These are phyloP conservation scores for Aspergillus novofumigatus DNA, from an alignment of 2,329 filamentous ascomycete species.

Conservation along the genomic window DNA sequence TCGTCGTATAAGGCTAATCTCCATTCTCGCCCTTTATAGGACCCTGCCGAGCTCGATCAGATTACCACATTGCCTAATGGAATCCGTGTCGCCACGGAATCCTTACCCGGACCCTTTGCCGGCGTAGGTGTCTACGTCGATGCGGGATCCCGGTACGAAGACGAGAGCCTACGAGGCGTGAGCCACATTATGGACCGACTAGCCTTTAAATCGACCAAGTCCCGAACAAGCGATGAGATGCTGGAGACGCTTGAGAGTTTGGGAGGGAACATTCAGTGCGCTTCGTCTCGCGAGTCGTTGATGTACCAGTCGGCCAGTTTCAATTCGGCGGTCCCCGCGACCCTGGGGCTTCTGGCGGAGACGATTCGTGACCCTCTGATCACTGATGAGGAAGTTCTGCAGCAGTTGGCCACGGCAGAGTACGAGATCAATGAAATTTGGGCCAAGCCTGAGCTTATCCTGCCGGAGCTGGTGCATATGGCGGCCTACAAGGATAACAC, in stretches of 20 bases:
- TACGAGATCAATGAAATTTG: slow-evolving; percentile 98
- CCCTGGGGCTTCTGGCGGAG: slow-evolving; percentile 81
- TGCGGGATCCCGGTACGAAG: slow-evolving; percentile 91
- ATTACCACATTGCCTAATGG: slow-evolving; percentile 90
- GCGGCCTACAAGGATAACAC: slow-evolving; percentile 96
- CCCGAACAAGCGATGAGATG: slow-evolving; percentile 74
- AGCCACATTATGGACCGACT: slow-evolving; percentile 95
- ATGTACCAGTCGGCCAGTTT: slow-evolving; percentile 99
- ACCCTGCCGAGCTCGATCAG: slow-evolving; percentile 80
- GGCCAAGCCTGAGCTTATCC: slow-evolving; percentile 92
- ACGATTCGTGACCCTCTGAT: slow-evolving; percentile 84
- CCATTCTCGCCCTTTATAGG: slow-evolving; percentile 44
- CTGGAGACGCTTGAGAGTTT: slow-evolving; percentile 80
- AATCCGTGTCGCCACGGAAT: slow-evolving; percentile 89
- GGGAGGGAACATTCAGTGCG: slow-evolving; percentile 95
- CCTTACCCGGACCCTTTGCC: slow-evolving; percentile 88
- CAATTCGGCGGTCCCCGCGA: slow-evolving; percentile 82
- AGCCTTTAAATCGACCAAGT: slow-evolving; percentile 83
- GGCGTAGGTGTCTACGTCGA: slow-evolving; percentile 95
- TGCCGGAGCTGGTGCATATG: slow-evolving; percentile 92
- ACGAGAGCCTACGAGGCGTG: slow-evolving; percentile 74
- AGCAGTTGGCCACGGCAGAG: slow-evolving; percentile 84
- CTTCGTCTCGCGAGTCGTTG: slow-evolving; percentile 87
- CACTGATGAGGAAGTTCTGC: slow-evolving; percentile 77
- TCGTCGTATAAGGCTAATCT: slow-evolving; percentile 1